Conservation (phyloP, 768 basidiomycete genomes). For the Brasilioporus rufonigricans region DNA sequence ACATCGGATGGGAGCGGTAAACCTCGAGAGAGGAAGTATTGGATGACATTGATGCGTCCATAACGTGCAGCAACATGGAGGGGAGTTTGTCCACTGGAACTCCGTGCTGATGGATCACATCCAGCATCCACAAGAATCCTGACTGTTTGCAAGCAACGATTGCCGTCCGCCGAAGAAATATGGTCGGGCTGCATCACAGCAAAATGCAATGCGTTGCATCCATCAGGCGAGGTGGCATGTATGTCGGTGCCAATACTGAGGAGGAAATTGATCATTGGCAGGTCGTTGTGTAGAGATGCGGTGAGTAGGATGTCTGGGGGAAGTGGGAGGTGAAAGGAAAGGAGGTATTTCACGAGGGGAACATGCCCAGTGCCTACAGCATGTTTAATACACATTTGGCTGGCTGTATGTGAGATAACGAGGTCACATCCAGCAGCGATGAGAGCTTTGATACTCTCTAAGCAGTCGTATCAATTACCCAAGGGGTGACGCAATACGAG, state of each 20-base stretch:
- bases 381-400: not conserved
- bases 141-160: no score
- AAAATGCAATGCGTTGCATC: not conserved
- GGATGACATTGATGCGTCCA: no score
- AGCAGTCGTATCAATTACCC: no score
- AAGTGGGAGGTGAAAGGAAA: no score
- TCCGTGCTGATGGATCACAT: no score
- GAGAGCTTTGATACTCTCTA: not conserved
- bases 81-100: no score
- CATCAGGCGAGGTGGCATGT: not conserved
- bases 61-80: no score
- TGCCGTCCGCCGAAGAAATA: no score
- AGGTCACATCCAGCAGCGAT: not conserved
- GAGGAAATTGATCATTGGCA: not conserved
- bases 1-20: not conserved
- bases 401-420: not conserved
- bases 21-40: not conserved
- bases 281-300: no score
- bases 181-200: not conserved
- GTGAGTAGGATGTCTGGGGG: no score
- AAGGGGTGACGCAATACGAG: no score
- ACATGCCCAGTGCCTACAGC: not conserved
- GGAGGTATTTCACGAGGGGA: not conserved
- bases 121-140: no score
- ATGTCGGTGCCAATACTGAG: not conserved